Base-by-base conservation (phyloP, 106 monocot species). In the Chionographis japonica region DNA sequence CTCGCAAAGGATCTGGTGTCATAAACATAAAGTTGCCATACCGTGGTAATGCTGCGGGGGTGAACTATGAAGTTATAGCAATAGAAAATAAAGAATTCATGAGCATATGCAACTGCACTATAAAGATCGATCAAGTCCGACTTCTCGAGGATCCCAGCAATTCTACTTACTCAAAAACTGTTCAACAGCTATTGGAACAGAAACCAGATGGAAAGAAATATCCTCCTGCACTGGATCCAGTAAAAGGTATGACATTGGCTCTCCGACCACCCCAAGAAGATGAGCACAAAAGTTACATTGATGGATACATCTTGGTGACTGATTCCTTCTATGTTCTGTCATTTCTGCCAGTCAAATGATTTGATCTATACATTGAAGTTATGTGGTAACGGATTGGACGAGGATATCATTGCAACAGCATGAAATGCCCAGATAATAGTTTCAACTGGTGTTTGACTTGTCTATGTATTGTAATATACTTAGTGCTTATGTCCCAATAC, bases 61-160 rank as follows among this genome's bases (percentile, higher is more conserved):
- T 66, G 68, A 78, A 80, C 57, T 97, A 85, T 68, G 81, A 86
- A 71, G 97, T 92, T 68, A 81, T 74, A 72, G 75, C 67, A 72
- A 58, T 97, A 63, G 97, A 89, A 42, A 70, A 40, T 75, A 92
- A 79, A 64, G 89, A 97, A 18, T 67, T 97, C 18, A 68, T 90
- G 57, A 83, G 86, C 75, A 85, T 92, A 49, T 97, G 97, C 40
- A 18, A 82, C 50, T 67, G 80, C 75, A 89, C 80, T 79, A 87
- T 97, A 56, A 89, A 87, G 73, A 83, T 97, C 62, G 92, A 97
- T 78, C 92, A 86, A 79, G 86, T 90, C 37, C 76, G 80, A 37
- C 89, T 97, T 74, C 89, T 97, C 65, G 97, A 97, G 78, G 70
- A 87, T 36, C 89, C 89, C 4, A 97, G 73, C 65, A 76, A 64